A percentile compares a stretch with the other conserved stretches of the same genome.
phyloP scores from a whole-genome alignment of 768 basidiomycete species.

The Boletellus emodensis region DNA sequence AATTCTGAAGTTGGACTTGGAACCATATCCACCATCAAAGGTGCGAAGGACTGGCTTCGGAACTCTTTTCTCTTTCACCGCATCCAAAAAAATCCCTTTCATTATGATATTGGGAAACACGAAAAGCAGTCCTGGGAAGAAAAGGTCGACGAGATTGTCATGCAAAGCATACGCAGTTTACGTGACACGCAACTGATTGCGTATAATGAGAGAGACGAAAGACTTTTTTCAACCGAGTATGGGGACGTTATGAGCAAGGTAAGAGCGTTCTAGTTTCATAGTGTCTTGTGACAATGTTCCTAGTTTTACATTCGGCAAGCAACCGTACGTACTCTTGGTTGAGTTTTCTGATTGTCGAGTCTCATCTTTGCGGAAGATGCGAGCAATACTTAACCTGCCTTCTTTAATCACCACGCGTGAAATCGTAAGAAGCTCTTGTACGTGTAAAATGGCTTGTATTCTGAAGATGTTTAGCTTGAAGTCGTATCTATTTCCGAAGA shows the following conservation, averaged over 20 bases:
- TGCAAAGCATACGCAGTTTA: constrained; percentile 57
- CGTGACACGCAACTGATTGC: constrained; percentile 58
- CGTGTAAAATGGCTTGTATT: background rate
- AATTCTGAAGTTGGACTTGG: constrained; percentile 90
- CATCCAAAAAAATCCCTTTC: constrained; percentile 75
- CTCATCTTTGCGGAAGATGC: constrained; percentile 50
- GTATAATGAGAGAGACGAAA: constrained; percentile 38
- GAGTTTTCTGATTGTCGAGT: background rate
- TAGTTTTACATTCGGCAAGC: constrained; percentile 74
- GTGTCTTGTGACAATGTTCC: constrained; percentile 3
- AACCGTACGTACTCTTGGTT: constrained; percentile 43
- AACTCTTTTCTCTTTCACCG: constrained; percentile 85
- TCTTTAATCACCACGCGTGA: constrained; percentile 55
- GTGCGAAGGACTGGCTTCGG: constrained; percentile 79
- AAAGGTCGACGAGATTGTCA: constrained; percentile 69
- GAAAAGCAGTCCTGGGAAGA: constrained; percentile 63
- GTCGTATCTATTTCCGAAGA: constrained; percentile 63
- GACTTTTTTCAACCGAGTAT: constrained; percentile 62
- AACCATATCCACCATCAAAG: constrained; percentile 66
- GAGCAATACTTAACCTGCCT: constrained; percentile 56
- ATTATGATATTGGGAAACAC: constrained; percentile 64
- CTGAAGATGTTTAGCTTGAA: constrained; percentile 49
- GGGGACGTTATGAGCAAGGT: constrained; percentile 90
- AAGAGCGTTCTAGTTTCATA: constrained; percentile 9
- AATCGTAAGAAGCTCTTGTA: constrained; percentile 46